These are phyloP conservation scores for Diphasiastrum complanatum DNA, from an alignment of 83 land plant species.

Conservation along the genomic window DNA sequence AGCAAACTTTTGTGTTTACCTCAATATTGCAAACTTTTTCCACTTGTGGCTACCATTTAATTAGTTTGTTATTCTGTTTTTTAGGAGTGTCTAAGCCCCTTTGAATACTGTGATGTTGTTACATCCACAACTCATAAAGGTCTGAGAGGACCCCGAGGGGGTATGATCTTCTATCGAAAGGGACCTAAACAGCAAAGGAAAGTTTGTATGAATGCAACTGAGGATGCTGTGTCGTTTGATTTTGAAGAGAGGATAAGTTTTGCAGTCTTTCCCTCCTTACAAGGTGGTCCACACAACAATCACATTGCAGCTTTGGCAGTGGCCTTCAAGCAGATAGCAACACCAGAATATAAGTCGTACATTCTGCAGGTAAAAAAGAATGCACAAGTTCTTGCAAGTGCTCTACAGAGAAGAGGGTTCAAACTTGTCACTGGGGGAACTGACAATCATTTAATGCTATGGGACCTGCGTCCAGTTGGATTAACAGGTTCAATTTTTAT, in stretches of 20 bases:
- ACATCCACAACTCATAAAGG: slow-evolving; percentile 93
- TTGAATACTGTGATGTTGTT: slow-evolving; percentile 85
- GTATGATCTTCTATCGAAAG: slow-evolving; percentile 79
- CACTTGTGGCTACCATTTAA: no score
- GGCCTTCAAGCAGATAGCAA: slow-evolving; percentile 79
- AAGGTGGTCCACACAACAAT: slow-evolving; percentile 45
- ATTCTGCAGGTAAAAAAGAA: slow-evolving; percentile 45
- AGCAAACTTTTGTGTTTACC: no score
- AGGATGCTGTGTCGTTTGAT: slow-evolving; percentile 47
- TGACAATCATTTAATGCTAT: slow-evolving; percentile 88
- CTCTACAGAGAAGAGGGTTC: slow-evolving; percentile 62
- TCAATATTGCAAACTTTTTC: no score
- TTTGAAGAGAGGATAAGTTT: slow-evolving; percentile 85
- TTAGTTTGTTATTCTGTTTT: slow-evolving; percentile 12
- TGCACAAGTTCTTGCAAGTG: slow-evolving; percentile 80
- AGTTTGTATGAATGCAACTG: slow-evolving; percentile 33
- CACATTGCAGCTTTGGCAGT: slow-evolving; percentile 76
- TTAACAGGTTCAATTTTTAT: no score
- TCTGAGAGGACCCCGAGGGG: slow-evolving; percentile 90
- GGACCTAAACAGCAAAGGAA: slow-evolving; percentile 48
- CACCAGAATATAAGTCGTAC: slow-evolving; percentile 64
- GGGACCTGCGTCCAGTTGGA: slow-evolving; percentile 75
- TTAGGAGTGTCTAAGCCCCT: slow-evolving; percentile 78
- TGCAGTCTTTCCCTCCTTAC: slow-evolving; percentile 67
- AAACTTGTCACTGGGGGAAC: slow-evolving; percentile 90